A percentile compares a stretch with the other conserved stretches of the same genome.
phyloP scores from a whole-genome alignment of 768 basidiomycete genomes.

The Lactarius vividus region DNA sequence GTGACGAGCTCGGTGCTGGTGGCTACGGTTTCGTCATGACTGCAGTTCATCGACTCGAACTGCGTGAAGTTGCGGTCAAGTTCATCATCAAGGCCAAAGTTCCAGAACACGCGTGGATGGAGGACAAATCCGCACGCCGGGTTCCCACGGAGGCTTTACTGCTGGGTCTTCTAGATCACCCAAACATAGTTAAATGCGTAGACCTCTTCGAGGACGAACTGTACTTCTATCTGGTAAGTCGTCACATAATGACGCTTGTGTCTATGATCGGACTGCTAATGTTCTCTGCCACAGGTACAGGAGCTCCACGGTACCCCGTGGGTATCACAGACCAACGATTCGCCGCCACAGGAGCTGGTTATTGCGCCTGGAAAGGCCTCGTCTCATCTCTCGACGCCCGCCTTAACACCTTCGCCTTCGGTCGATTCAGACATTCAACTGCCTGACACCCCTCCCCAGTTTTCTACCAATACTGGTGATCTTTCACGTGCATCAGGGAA shows the following conservation, averaged over 20 bases:
- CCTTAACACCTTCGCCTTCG: conserved; percentile 27
- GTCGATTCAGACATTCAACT: conserved; percentile 22
- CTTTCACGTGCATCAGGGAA: conserved; percentile 8
- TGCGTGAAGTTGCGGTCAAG: conserved; percentile 85
- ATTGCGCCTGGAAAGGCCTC: conserved; percentile 14
- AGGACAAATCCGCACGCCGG: conserved; percentile 56
- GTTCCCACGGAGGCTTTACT: conserved; percentile 83
- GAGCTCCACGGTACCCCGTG: conserved; percentile 93
- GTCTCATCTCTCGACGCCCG: conserved; percentile 25
- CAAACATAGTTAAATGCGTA: conserved; percentile 78
- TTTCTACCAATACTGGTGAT: conserved; percentile 9
- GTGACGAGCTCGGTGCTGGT: conserved; percentile 82
- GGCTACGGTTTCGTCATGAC: conserved; percentile 97
- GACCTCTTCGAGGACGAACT: conserved; percentile 80
- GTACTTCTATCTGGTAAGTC: conserved; percentile 83
- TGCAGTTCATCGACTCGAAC: conserved; percentile 58
- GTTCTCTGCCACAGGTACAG: conserved; percentile 57
- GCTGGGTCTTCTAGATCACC: conserved; percentile 69
- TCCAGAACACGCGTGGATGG: conserved; percentile 58
- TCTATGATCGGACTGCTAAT: conserved; percentile 8
- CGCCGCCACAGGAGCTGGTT: conserved; percentile 23
- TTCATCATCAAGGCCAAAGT: conserved; percentile 83
- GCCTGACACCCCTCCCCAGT: conserved; percentile 23
- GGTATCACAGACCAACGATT: conserved; percentile 47
- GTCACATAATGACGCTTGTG: conserved; percentile 1